Conservation (phyloP, 1,284 basidiomycete species). For the Cutaneotrichosporon sp. region DNA sequence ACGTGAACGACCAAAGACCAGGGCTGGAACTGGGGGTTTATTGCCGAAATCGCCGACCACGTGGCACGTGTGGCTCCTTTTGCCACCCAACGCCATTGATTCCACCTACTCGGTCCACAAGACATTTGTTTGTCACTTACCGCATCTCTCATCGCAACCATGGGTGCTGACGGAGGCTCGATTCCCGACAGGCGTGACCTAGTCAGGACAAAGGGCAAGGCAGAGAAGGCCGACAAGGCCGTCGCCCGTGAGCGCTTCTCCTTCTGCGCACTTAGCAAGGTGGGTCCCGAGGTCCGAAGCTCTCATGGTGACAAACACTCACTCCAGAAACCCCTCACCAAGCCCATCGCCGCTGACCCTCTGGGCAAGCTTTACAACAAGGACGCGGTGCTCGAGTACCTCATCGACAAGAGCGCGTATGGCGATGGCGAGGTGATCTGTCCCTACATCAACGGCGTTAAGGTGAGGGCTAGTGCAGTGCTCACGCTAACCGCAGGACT, state of each 20-base stretch:
- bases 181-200: constrained; percentile 49
- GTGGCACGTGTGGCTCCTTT: not conserved
- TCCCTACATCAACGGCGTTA: constrained; percentile 77
- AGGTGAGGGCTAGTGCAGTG: constrained; percentile 55
- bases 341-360: constrained; percentile 81
- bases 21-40: too few relatives aligned
- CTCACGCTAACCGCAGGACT: constrained; percentile 58
- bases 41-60: not conserved
- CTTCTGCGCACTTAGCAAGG: constrained; percentile 88
- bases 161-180: constrained; percentile 49
- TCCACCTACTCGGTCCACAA: too few relatives aligned
- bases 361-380: constrained; percentile 92
- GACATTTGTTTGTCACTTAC: not conserved
- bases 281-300: constrained; percentile 40
- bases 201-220: constrained; percentile 45
- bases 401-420: constrained; percentile 68
- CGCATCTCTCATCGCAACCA: constrained; percentile 14
- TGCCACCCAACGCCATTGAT: constrained; percentile 17
- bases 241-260: constrained; percentile 80
- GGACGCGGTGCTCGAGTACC: constrained; percentile 79
- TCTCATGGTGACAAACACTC: not conserved
- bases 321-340: constrained; percentile 66
- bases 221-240: constrained; percentile 71
- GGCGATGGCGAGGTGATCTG: constrained; percentile 80
- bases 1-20: not conserved